Base-by-base conservation (phyloP, 441 rosid genomes). In the Populus trichocarpa region DNA sequence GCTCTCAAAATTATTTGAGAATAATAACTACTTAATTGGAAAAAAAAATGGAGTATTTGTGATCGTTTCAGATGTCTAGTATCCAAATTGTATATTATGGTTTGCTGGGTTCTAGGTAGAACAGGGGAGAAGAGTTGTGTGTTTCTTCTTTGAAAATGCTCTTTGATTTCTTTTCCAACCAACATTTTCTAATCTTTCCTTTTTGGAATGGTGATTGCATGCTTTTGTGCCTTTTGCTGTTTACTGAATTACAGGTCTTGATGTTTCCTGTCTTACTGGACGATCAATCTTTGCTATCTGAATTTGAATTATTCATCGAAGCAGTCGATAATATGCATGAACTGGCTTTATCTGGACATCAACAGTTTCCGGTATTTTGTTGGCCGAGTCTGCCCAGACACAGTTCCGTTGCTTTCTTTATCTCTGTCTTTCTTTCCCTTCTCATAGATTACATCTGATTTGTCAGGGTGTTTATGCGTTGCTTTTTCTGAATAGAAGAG, bases 211-310 rank as follows among this genome's bases (percentile, higher is more conserved):
- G 23, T 38, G 75, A 30, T 66, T 69, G 42, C 67, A 6, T 78
- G 50, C 50, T 40, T 40, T 5, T 3, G 14, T 40, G 50, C 46
- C 1, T 46, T 46, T 80, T 77, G 32, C 50, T 76, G 22, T 76
- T 42, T 53, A 25, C 65, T 70, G 76, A 65, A 25, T 81, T 69
- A 46, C 91, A 97, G 99, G 97, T 95, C 82, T 88, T 97, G 89
- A 97, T 95, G 99, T 93, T 88, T 90, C 99, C 99, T 40, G 73
- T 85, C 82, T 87, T 97, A 85, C 86, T 97, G 78, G 95, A 97
- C 83, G 97, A 97, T 79, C 89, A 87, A 83, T 89, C 92, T 25
- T 88, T 97, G 75, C 89, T 88, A 80, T 66, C 82, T 79, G 99
- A 95, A 86, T 95, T 97, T 83, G 99, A 95, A 80, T 86, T 82